Conservation (phyloP, 768 basidiomycete species). For the Psilocybe cyanescens region DNA sequence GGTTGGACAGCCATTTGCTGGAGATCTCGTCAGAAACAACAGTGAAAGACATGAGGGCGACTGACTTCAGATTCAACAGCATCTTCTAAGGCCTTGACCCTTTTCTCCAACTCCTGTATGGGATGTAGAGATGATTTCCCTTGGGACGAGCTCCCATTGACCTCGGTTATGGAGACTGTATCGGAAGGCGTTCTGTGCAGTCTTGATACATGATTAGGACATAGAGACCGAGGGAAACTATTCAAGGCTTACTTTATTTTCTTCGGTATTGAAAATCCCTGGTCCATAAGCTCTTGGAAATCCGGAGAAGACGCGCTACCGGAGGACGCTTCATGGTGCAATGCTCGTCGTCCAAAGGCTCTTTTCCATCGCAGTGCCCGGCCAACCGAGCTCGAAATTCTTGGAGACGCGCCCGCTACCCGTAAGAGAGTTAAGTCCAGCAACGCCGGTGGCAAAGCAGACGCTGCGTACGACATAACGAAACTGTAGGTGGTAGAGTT, state of each 20-base stretch:
- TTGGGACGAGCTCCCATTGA: not conserved
- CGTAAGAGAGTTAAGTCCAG: conserved; percentile 32
- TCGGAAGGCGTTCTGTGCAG: not conserved
- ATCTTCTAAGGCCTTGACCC: conserved; percentile 40
- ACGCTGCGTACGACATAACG: conserved; percentile 4
- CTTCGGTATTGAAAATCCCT: not conserved
- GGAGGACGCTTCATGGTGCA: conserved; percentile 26
- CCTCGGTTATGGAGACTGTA: conserved; percentile 8
- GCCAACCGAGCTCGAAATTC: conserved; percentile 4
- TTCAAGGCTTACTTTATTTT: conserved; percentile 5
- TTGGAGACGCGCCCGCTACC: conserved; percentile 15
- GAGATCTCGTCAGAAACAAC: not conserved
- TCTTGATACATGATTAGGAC: not conserved
- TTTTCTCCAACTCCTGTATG: conserved; percentile 36
- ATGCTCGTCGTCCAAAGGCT: conserved; percentile 14
- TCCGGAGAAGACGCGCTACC: not conserved
- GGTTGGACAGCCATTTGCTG: conserved; percentile 37
- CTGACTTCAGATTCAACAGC: conserved; percentile 38
- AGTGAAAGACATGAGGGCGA: not conserved
- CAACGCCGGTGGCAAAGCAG: conserved; percentile 28
- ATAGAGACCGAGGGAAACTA: not conserved
- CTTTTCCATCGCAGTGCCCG: conserved; percentile 15
- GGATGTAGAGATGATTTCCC: conserved; percentile 14
- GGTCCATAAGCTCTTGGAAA: conserved; percentile 1
- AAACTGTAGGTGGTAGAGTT: not conserved